Evolutionary conservation across 495 filamentous ascomycete genomes (phyloP), one percentile per base, ranked within the genome.

Genomic region (Saxophila tyrrhenica): DNA sequence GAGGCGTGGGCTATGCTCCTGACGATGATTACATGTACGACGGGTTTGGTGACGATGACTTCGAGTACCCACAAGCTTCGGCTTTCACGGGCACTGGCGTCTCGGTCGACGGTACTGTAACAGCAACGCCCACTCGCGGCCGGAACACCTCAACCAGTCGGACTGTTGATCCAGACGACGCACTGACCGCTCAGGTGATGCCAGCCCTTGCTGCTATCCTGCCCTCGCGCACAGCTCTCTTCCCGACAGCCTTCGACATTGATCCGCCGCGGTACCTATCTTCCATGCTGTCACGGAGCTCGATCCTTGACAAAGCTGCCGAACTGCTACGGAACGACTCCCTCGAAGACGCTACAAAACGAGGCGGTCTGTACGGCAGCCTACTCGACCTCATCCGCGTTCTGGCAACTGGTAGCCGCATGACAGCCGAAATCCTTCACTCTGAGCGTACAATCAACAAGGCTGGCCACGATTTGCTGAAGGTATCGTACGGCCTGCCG

Each of bases 271-370:
- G 25, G 1, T 56, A 21, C 2, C 39, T 70, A 7, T 19, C 49
- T 8, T 44, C 55, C 1, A 65, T 70, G 52, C 53, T 70, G 0
- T 25, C 59, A 9, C 50, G 62, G 2, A 65, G 64, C 48, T 59
- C 60, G 25, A 35, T 70, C 11, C 48, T 66, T 13, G 56, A 65
- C 39, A 51, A 52, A 13, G 53, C 49, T 3, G 69, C 64, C 1
- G 60, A 69, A 20, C 54, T 69, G 13, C 48, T 71, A 16, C 59
- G 64, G 5, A 71, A 69, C 29, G 69, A 67, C 32, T 67, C 65
- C 7, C 38, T 71, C 5, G 62, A 67, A 41, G 64, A 71, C 44
- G 64, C 61, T n/a, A 58, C 59, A 8, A 63, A 54, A 25, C 60
- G 67, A 29, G 41, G 44, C 20, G 47, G 46, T 2, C 55, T 68